Evolutionary conservation across 768 basidiomycete genomes (phyloP).

Genomic region (Russula sp.): DNA sequence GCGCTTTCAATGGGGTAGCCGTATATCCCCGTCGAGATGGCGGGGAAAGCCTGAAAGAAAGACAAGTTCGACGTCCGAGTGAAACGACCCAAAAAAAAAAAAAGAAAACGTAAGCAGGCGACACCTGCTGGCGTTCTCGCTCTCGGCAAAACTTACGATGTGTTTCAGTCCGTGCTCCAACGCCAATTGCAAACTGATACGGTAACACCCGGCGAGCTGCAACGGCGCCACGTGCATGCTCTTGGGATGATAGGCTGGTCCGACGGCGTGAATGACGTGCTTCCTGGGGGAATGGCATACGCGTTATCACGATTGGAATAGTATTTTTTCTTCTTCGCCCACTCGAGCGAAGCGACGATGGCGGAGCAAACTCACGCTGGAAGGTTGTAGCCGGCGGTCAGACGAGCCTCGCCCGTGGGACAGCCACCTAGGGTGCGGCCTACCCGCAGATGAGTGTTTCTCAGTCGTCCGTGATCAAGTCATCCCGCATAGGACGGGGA

Average conservation of each 20-base stretch:
- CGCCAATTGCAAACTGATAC: conserved; percentile 53
- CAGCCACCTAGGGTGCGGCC: conserved; percentile 62
- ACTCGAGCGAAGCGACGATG: background rate
- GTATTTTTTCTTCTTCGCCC: background rate
- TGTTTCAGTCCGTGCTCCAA: conserved; percentile 51
- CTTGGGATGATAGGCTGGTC: conserved; percentile 53
- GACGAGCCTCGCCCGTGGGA: conserved; percentile 66
- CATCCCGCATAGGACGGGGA: background rate
- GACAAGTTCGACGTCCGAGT: too few relatives aligned
- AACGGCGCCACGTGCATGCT: conserved; percentile 37
- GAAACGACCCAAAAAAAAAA: background rate
- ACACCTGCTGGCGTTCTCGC: background rate
- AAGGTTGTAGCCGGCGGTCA: conserved; percentile 68
- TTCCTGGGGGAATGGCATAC: conserved; percentile 34
- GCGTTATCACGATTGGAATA: background rate
- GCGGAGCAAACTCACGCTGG: conserved; percentile 52
- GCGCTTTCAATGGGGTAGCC: conserved; percentile 71
- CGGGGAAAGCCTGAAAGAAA: conserved; percentile 60
- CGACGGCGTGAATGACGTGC: conserved; percentile 76
- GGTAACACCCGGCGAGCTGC: conserved; percentile 64
- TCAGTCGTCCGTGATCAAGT: background rate
- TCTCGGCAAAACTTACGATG: conserved; percentile 41
- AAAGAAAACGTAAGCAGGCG: background rate
- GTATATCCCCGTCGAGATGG: conserved; percentile 74
- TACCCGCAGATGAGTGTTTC: background rate